phyloP scores from a whole-genome alignment of 768 basidiomycete species.

The Naematelia encephala region DNA sequence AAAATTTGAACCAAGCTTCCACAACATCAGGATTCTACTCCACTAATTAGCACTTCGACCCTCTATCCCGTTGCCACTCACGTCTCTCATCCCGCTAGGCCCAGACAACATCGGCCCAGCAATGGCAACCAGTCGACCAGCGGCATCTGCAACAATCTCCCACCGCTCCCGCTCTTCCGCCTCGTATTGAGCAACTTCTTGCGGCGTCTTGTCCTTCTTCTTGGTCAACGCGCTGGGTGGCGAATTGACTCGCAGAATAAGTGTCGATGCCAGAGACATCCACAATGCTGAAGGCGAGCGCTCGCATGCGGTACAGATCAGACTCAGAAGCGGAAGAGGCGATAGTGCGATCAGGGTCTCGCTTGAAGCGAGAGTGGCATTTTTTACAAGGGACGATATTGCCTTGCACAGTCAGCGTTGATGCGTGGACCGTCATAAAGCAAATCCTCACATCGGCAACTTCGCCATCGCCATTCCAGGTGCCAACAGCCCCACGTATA shows the following conservation, averaged over 20 bases:
- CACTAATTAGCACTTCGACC: not conserved
- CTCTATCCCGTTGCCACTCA: constrained; percentile 15
- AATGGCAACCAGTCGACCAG: constrained; percentile 24
- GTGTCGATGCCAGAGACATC: constrained; percentile 75
- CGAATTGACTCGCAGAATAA: constrained; percentile 78
- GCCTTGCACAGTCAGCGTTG: constrained; percentile 55
- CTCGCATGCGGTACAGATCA: constrained; percentile 45
- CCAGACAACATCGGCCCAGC: constrained; percentile 22
- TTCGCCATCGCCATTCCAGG: constrained; percentile 76
- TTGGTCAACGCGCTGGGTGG: constrained; percentile 56
- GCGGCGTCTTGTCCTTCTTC: constrained; percentile 31
- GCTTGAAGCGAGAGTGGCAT: constrained; percentile 74
- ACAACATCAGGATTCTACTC: constrained; percentile 86
- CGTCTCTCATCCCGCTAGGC: constrained; percentile 35
- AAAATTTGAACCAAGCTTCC: constrained; percentile 79
- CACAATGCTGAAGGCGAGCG: constrained; percentile 57
- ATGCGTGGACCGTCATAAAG: not conserved
- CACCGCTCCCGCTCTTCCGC: constrained; percentile 28
- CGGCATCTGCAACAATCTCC: constrained; percentile 37
- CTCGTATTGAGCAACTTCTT: constrained; percentile 19
- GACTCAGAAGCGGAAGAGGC: constrained; percentile 62
- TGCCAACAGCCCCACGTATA: constrained; percentile 62
- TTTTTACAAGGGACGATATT: constrained; percentile 60
- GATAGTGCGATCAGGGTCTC: constrained; percentile 75
- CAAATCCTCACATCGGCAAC: constrained; percentile 65